Base-by-base conservation (phyloP, 2,329 filamentous ascomycete genomes). In the Cryoendolithus antarcticus region DNA sequence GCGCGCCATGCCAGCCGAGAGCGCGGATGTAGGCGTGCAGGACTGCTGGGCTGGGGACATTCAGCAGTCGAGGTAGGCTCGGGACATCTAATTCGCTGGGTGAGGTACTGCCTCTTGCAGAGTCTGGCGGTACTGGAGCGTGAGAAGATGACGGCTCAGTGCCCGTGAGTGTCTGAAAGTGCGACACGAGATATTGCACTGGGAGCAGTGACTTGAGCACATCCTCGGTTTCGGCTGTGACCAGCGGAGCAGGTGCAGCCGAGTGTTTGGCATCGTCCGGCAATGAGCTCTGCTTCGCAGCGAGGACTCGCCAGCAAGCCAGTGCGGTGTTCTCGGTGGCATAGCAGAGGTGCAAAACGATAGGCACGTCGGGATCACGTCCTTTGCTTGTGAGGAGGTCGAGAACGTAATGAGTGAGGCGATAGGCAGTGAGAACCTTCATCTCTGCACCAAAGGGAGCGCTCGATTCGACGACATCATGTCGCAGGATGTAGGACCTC, bases 11-110 rank as follows among this genome's bases (percentile, higher is more conserved):
- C 38, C 71, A 68, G 1, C 73, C 80, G 13, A 86, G 62, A 1
- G 74, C 68, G 34, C 77, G 69, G 54, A 86, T 68, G 52, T 82
- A 81, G 2, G 65, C 62, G 48, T 81, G 74, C 1, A 75, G 52
- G 30, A 68, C 58, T 12, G 59, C 58, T 5, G 70, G 67, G 7
- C 57, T 56, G 8, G 77, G 61, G 9, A 63, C 55, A 30, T 64
- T 58, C 6, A 68, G 58, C 2, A 71, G 55, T 6, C 42, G 37
- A 36, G 58, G 43, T 2, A 60, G 43, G 21, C 15, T 11, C 6
- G 24, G 7, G 6, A 30, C 7, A n/a, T 29, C 33, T 2, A 27
- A 27, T 27, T 27, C 24, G 24, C 24, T 27, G 4, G 24, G 24
- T 27, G 24, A 27, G 24, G 24, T 27, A 27, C 24, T 27, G 24